phyloP scores from a whole-genome alignment of 2,329 filamentous ascomycete species.

The Cordyceps tenuipes region DNA sequence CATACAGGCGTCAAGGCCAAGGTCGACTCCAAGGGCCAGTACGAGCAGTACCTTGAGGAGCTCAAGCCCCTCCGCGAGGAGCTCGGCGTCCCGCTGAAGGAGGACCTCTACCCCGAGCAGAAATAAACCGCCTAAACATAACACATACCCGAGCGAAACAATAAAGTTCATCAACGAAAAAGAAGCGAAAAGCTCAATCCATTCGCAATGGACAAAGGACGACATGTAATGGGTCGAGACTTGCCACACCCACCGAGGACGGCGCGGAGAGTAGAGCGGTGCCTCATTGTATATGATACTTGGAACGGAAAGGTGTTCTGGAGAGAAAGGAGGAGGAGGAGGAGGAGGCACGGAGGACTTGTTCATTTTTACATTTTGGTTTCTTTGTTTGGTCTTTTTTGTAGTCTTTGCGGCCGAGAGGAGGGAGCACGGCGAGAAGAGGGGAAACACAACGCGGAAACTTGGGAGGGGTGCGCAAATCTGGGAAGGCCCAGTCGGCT shows the following conservation, averaged over 20 bases:
- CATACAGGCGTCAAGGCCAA: slow-evolving; percentile 87
- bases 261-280: slow-evolving; percentile 1
- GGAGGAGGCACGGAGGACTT: background rate
- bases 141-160: background rate
- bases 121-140: slow-evolving; percentile 21
- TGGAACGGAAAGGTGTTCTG: slow-evolving; percentile 12
- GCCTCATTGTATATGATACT: slow-evolving; percentile 31
- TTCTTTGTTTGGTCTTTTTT: background rate
- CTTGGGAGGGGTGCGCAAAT: background rate
- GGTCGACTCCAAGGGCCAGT: slow-evolving; percentile 97
- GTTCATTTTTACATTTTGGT: background rate
- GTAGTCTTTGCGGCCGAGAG: background rate
- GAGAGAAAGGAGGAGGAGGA: background rate
- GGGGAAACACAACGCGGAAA: background rate
- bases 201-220: background rate
- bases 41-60: slow-evolving; percentile 91
- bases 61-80: slow-evolving; percentile 90
- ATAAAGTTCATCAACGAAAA: background rate
- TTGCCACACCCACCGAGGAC: background rate
- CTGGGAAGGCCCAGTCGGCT: slow-evolving; percentile 1
- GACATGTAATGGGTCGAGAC: slow-evolving; percentile 9
- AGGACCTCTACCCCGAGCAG: slow-evolving; percentile 77
- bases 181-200: background rate
- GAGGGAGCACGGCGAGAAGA: background rate
- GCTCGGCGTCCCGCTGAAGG: slow-evolving; percentile 83